phyloP scores from a whole-genome alignment of 1,284 basidiomycete genomes.

The Butyriboletus appendiculatus region DNA sequence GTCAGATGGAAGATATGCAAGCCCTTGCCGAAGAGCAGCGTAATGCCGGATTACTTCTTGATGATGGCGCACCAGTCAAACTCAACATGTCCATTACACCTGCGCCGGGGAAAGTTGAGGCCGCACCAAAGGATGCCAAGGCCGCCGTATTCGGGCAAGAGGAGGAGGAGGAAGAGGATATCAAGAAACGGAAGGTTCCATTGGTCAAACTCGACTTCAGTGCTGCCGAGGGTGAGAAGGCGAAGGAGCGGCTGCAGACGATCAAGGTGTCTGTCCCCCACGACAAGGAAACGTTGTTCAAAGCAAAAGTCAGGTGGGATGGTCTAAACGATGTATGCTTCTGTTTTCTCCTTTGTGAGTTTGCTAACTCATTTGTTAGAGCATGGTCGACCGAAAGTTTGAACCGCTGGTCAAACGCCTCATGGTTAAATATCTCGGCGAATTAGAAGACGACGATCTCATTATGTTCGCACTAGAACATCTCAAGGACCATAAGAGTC shows the following conservation, averaged over 20 bases:
- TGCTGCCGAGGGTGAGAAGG: slow-evolving; percentile 75
- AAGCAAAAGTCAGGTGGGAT: slow-evolving; percentile 83
- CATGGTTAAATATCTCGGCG: slow-evolving; percentile 84
- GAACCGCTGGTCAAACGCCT: slow-evolving; percentile 76
- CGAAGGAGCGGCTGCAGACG: slow-evolving; percentile 74
- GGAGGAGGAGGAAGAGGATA: slow-evolving; percentile 83
- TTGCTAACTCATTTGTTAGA: slow-evolving; percentile 41
- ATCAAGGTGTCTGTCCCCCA: slow-evolving; percentile 70
- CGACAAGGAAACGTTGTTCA: slow-evolving; percentile 76
- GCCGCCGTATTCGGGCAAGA: slow-evolving; percentile 68
- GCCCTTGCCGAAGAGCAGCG: slow-evolving; percentile 84
- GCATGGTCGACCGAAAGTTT: slow-evolving; percentile 77
- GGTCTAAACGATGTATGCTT: slow-evolving; percentile 76
- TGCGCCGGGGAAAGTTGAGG: slow-evolving; percentile 48
- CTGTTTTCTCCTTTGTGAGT: slow-evolving; percentile 25
- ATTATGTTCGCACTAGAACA: slow-evolving; percentile 90
- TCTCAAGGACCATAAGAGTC: slow-evolving; percentile 80
- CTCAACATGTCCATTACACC: slow-evolving; percentile 71
- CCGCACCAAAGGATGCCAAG: slow-evolving; percentile 48
- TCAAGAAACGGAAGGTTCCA: slow-evolving; percentile 76
- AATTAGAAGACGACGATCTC: slow-evolving; percentile 86
- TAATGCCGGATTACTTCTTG: slow-evolving; percentile 84
- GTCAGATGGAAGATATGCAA: slow-evolving; percentile 91
- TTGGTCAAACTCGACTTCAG: slow-evolving; percentile 87
- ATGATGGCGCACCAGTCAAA: slow-evolving; percentile 86